Conservation (phyloP, 345 rosid genomes). For the Noccaea bulbosa region DNA sequence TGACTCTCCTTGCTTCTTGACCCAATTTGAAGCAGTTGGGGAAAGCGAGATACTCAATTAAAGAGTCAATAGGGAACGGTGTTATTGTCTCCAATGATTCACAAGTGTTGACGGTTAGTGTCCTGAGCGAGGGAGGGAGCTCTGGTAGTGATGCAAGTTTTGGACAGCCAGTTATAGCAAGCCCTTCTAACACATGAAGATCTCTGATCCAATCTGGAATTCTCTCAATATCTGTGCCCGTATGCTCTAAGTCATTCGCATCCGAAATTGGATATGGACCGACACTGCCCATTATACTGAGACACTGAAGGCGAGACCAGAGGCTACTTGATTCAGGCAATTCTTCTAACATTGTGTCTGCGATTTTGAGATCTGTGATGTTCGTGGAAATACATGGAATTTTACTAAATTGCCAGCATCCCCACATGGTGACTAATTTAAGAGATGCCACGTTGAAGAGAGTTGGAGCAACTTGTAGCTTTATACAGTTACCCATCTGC, state of each 20-base stretch:
- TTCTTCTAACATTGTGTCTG: not conserved
- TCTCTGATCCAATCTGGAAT: too few relatives aligned
- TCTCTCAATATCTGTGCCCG: too few relatives aligned
- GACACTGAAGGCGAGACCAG: not conserved
- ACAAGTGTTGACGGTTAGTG: not conserved
- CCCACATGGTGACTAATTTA: not conserved
- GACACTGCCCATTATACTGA: too few relatives aligned
- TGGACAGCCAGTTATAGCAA: too few relatives aligned
- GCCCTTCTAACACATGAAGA: too few relatives aligned
- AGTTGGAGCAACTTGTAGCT: not conserved
- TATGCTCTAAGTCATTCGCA: too few relatives aligned
- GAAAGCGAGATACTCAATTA: not conserved
- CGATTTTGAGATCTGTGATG: not conserved
- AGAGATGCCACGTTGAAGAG: not conserved
- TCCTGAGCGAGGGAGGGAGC: too few relatives aligned
- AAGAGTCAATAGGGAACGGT: not conserved
- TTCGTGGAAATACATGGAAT: not conserved
- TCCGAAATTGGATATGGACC: too few relatives aligned
- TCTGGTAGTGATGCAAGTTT: too few relatives aligned
- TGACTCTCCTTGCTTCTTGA: not conserved
- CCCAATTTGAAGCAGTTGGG: not conserved
- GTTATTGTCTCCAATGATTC: constrained; percentile 5
- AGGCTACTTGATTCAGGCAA: not conserved
- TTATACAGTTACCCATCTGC: too few relatives aligned
- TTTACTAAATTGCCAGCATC: not conserved